Evolutionary conservation across 148 eudicot genomes (phyloP).

Genomic region (Rhododendron griersonianum): DNA sequence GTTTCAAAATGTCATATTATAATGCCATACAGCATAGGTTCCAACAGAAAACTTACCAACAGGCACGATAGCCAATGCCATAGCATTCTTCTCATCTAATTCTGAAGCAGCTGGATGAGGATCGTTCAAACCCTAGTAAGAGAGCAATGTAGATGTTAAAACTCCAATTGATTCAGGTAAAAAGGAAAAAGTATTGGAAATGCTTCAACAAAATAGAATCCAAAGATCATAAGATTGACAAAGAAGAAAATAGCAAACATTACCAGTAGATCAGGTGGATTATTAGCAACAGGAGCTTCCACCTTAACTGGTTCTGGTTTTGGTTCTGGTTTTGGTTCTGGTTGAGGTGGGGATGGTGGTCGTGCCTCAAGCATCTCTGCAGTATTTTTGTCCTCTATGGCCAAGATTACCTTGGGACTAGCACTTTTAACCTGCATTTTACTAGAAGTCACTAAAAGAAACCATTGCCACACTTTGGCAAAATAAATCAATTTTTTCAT

Average conservation of each 20-base stretch:
- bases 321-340: constrained; percentile 22
- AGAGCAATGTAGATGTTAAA: neutral
- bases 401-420: constrained; percentile 44
- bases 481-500: neutral
- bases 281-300: constrained; percentile 51
- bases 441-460: constrained; percentile 13
- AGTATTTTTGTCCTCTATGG: constrained; percentile 63
- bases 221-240: neutral
- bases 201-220: neutral
- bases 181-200: neutral
- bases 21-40: neutral
- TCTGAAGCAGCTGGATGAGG: constrained; percentile 67
- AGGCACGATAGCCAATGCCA: constrained; percentile 90
- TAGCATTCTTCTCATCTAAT: constrained; percentile 73
- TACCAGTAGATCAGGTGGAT: constrained; percentile 91
- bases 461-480: neutral
- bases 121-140: constrained; percentile 57
- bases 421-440: constrained; percentile 39
- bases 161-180: neutral
- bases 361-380: constrained; percentile 50
- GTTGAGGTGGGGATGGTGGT: constrained; percentile 37
- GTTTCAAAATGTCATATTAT: neutral
- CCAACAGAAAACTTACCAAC: constrained; percentile 47
- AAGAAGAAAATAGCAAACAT: neutral
- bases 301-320: constrained; percentile 44